These are phyloP conservation scores for Odontarrhena argentea DNA, from an alignment of 345 rosid species.

Conservation along the genomic window DNA sequence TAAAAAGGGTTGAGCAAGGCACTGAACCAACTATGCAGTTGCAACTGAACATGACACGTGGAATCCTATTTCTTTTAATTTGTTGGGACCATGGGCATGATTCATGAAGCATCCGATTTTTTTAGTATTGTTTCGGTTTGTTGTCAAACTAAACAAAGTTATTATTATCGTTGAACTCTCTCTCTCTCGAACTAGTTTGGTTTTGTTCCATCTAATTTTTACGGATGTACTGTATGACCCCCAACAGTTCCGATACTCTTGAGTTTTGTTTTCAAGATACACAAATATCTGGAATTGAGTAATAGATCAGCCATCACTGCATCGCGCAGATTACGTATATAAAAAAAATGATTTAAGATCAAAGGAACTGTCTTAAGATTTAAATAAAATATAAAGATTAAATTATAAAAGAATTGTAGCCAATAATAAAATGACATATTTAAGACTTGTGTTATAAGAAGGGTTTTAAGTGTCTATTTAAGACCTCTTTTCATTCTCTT, in stretches of 20 bases:
- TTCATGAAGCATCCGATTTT: conserved; percentile 26
- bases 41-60: conserved; percentile 37
- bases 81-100: conserved; percentile 35
- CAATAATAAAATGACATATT: too few relatives aligned
- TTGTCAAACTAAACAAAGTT: background rate
- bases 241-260: too few relatives aligned
- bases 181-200: background rate
- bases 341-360: too few relatives aligned
- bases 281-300: too few relatives aligned
- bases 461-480: too few relatives aligned
- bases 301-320: too few relatives aligned
- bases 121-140: background rate
- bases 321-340: too few relatives aligned
- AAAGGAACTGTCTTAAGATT: background rate
- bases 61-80: conserved; percentile 3
- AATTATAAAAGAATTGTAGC: too few relatives aligned
- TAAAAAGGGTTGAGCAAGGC: conserved; percentile 23
- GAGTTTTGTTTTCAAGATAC: too few relatives aligned
- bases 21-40: conserved; percentile 43
- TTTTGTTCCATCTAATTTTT: background rate
- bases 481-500: too few relatives aligned
- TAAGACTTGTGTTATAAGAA: too few relatives aligned
- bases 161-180: background rate
- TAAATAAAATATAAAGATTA: too few relatives aligned
- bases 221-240: background rate